phyloP scores from a whole-genome alignment of 306 rosid species.

The Amphicarpaea edgeworthii region DNA sequence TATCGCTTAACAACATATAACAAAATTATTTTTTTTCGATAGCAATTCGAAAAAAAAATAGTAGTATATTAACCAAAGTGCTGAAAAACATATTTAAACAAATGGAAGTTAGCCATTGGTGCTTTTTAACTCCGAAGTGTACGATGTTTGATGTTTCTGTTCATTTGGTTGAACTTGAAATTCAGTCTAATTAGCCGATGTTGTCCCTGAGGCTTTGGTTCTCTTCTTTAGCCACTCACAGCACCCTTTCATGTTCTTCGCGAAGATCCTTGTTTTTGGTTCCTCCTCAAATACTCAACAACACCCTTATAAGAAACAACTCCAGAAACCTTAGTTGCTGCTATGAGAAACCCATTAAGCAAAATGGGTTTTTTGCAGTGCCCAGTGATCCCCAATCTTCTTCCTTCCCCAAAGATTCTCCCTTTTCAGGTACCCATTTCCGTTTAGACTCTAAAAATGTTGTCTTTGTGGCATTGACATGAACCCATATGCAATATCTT shows the following conservation, averaged over 20 bases:
- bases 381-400: conserved; percentile 31
- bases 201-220: conserved; percentile 44
- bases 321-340: conserved; percentile 26
- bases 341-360: conserved; percentile 2
- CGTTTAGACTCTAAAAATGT: background rate
- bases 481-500: conserved; percentile 5
- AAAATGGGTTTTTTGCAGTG: conserved; percentile 35
- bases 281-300: conserved; percentile 31
- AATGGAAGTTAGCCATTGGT: too few relatives aligned
- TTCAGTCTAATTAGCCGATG: conserved; percentile 9
- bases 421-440: conserved; percentile 55
- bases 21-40: too few relatives aligned
- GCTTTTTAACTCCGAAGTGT: too few relatives aligned
- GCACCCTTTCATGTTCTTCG: background rate
- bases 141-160: too few relatives aligned
- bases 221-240: conserved; percentile 32
- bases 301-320: conserved; percentile 12
- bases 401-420: conserved; percentile 51
- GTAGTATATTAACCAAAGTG: too few relatives aligned
- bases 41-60: too few relatives aligned
- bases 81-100: too few relatives aligned
- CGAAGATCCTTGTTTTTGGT: conserved; percentile 5
- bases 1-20: too few relatives aligned
- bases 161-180: too few relatives aligned
- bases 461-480: conserved; percentile 1